Percentiles rank a stretch among this genome's conserved stretches.
Conservation (phyloP, 208 protist genomes). For the Trypanosoma platydactyli region DNA sequence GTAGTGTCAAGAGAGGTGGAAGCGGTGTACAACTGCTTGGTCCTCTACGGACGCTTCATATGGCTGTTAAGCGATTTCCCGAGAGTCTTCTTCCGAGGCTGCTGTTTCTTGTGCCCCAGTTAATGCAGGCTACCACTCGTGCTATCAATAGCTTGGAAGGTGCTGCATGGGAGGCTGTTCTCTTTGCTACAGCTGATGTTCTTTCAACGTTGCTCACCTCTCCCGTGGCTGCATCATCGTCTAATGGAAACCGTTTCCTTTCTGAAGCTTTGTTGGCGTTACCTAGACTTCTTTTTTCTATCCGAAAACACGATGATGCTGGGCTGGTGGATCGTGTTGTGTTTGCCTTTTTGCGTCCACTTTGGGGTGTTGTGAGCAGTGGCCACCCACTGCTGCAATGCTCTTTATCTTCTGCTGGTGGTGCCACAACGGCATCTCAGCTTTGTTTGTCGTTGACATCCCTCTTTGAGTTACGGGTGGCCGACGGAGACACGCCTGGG, state of each 20-base stretch:
- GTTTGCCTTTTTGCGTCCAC: slow-evolving; percentile 36
- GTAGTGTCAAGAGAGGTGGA: background rate
- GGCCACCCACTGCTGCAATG: slow-evolving; percentile 33
- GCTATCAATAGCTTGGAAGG: slow-evolving; percentile 6
- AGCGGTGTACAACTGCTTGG: slow-evolving; percentile 6
- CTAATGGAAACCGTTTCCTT: background rate
- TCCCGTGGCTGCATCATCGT: background rate
- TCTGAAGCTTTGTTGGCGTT: slow-evolving; percentile 3
- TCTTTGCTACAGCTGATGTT: slow-evolving; percentile 16
- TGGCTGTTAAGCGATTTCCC: slow-evolving; percentile 15
- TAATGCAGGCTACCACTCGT: slow-evolving; percentile 29
- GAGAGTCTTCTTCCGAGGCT: slow-evolving; percentile 21
- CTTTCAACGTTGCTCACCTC: slow-evolving; percentile 10
- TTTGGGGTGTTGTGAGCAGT: slow-evolving; percentile 55
- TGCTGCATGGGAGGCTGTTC: background rate
- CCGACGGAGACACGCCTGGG: background rate
- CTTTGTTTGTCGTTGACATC: slow-evolving; percentile 14
- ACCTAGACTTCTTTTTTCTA: slow-evolving; percentile 33
- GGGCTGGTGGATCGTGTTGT: slow-evolving; percentile 44
- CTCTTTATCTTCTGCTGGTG: background rate
- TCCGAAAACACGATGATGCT: slow-evolving; percentile 26
- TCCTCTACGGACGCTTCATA: slow-evolving; percentile 19
- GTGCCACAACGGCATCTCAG: background rate
- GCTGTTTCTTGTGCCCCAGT: slow-evolving; percentile 21
- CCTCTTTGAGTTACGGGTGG: slow-evolving; percentile 28